A percentile compares a stretch with the other conserved stretches of the same genome.
Conservation (phyloP, 495 filamentous ascomycete genomes). For the Chaetomium tenue region DNA sequence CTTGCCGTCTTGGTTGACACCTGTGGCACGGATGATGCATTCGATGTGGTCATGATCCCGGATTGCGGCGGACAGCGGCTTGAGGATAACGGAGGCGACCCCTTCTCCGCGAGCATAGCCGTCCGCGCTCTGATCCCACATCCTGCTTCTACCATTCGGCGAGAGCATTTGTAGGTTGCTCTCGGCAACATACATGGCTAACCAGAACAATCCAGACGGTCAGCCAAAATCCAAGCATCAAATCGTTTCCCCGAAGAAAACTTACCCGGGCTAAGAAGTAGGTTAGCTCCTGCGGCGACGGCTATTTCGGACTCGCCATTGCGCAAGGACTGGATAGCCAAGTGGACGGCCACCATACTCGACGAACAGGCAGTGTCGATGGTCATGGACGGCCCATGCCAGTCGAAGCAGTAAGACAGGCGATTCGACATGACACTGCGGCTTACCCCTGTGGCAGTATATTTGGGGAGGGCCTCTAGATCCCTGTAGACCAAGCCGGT, state of each 20-base stretch:
- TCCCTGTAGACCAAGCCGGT: too few relatives aligned
- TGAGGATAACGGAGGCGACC: constrained; percentile 53
- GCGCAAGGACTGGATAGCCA: constrained; percentile 51
- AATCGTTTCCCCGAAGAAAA: not conserved
- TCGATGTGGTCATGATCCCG: constrained; percentile 53
- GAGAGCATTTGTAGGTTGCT: constrained; percentile 38
- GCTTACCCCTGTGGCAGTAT: too few relatives aligned
- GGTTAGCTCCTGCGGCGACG: constrained; percentile 50
- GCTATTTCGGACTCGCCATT: constrained; percentile 36
- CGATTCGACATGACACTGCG: constrained; percentile 46
- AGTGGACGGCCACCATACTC: constrained; percentile 52
- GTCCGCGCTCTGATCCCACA: constrained; percentile 58
- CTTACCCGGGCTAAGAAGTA: constrained; percentile 49
- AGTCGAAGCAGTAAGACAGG: constrained; percentile 51
- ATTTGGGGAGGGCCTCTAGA: too few relatives aligned
- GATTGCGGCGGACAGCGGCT: constrained; percentile 50
- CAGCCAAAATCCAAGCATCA: too few relatives aligned
- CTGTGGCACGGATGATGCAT: constrained; percentile 55
- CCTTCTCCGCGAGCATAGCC: constrained; percentile 65
- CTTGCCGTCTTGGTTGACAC: constrained; percentile 55
- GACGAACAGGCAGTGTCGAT: constrained; percentile 57
- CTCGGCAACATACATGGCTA: constrained; percentile 25
- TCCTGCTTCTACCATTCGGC: constrained; percentile 43
- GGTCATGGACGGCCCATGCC: constrained; percentile 40
- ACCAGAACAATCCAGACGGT: too few relatives aligned